Conservation (phyloP, 305 asterid species). For the Fraxinus sp. region DNA sequence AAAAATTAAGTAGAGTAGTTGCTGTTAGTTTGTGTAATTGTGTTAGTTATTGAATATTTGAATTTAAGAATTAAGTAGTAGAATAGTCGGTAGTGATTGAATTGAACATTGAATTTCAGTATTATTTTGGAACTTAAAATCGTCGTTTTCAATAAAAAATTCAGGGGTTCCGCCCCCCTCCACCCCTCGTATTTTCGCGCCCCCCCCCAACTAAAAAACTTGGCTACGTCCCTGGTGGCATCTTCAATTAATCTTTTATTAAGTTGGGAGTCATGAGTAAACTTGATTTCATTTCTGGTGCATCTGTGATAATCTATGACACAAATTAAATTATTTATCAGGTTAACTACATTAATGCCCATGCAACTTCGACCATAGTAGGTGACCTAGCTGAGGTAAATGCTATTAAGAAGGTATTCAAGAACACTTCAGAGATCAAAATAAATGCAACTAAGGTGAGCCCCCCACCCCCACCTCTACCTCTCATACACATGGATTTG, state of each 20-base stretch:
- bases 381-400: slow-evolving; percentile 89
- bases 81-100: too few relatives aligned
- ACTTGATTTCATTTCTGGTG: background rate
- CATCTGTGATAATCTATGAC: background rate
- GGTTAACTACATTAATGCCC: slow-evolving; percentile 92
- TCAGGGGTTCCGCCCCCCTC: too few relatives aligned
- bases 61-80: too few relatives aligned
- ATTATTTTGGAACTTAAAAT: too few relatives aligned
- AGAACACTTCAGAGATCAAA: slow-evolving; percentile 64
- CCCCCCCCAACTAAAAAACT: too few relatives aligned
- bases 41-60: too few relatives aligned
- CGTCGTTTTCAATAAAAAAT: too few relatives aligned
- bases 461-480: background rate
- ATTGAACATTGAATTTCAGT: too few relatives aligned
- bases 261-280: background rate
- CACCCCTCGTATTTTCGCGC: too few relatives aligned
- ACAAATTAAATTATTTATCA: slow-evolving; percentile 26
- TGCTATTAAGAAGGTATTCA: slow-evolving; percentile 86
- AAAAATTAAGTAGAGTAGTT: too few relatives aligned
- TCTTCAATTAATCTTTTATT: background rate
- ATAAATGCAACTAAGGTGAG: slow-evolving; percentile 81
- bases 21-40: too few relatives aligned
- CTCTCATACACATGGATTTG: background rate
- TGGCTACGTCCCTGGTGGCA: background rate
- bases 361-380: slow-evolving; percentile 82